Evolutionary conservation across 768 basidiomycete species (phyloP).

Genomic region (Tricholoma flavovirens): DNA sequence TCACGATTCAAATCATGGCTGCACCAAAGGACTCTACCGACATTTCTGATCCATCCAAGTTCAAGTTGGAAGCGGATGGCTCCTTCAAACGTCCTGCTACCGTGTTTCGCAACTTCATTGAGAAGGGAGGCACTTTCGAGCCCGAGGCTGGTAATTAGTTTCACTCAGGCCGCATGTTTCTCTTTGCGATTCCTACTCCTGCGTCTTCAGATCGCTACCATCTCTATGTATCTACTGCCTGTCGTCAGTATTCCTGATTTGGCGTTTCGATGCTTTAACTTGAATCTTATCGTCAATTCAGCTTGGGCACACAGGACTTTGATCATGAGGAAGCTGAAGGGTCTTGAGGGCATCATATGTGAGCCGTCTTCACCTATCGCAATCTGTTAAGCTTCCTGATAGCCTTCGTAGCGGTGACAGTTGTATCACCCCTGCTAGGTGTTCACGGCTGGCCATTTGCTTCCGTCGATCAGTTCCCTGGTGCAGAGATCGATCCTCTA

Average conservation of each 20-base stretch:
- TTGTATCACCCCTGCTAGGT: slow-evolving; percentile 85
- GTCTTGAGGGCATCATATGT: slow-evolving; percentile 81
- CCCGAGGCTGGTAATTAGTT: slow-evolving; percentile 63
- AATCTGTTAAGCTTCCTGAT: background rate
- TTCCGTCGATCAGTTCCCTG: slow-evolving; percentile 58
- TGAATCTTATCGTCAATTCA: slow-evolving; percentile 19
- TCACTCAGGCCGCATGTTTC: background rate
- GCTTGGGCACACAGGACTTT: slow-evolving; percentile 92
- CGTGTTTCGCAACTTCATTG: slow-evolving; percentile 51
- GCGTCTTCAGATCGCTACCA: slow-evolving; percentile 68
- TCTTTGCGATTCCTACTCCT: background rate
- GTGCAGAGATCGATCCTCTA: slow-evolving; percentile 66
- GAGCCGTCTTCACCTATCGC: slow-evolving; percentile 20
- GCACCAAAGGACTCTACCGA: slow-evolving; percentile 25
- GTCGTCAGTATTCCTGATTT: slow-evolving; percentile 46
- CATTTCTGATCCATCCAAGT: slow-evolving; percentile 50
- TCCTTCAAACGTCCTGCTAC: slow-evolving; percentile 54
- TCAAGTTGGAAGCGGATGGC: slow-evolving; percentile 53
- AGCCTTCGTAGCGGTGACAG: slow-evolving; percentile 52
- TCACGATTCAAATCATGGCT: too few relatives aligned
- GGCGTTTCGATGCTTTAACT: background rate
- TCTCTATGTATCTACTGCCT: slow-evolving; percentile 83
- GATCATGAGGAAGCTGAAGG: slow-evolving; percentile 86
- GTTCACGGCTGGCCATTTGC: slow-evolving; percentile 87
- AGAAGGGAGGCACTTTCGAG: slow-evolving; percentile 35